Evolutionary conservation across 768 basidiomycete genomes (phyloP).

Genomic region (Pulveroboletus sp.): DNA sequence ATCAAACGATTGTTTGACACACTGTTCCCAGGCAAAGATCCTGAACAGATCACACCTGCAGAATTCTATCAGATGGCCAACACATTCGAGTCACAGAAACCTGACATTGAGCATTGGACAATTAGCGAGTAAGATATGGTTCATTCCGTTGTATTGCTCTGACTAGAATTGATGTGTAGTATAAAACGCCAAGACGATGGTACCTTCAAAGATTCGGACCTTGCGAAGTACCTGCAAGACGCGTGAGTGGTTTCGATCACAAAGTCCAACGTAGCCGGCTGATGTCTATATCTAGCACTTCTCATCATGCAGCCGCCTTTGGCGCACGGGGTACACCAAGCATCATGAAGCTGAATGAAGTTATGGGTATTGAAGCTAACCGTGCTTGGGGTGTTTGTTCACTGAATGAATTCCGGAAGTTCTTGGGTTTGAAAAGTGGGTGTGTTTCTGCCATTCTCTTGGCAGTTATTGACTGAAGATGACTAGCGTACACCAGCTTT

Average conservation of each 20-base stretch:
- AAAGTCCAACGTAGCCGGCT: not conserved
- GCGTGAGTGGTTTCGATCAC: slow-evolving; percentile 45
- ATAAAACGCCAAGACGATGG: slow-evolving; percentile 56
- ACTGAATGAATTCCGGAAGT: slow-evolving; percentile 81
- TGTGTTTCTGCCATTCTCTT: not conserved
- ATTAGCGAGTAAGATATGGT: slow-evolving; percentile 49
- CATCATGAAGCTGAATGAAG: slow-evolving; percentile 72
- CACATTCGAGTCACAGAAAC: slow-evolving; percentile 38
- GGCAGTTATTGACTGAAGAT: not conserved
- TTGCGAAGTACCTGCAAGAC: slow-evolving; percentile 62
- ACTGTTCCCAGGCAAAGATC: slow-evolving; percentile 51
- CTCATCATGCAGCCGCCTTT: slow-evolving; percentile 69
- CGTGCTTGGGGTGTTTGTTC: slow-evolving; percentile 79
- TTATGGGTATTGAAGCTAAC: slow-evolving; percentile 80
- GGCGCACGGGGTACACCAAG: slow-evolving; percentile 72
- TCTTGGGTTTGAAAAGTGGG: slow-evolving; percentile 73
- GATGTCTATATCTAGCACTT: slow-evolving; percentile 48
- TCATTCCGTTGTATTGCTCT: not conserved
- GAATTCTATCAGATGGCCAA: slow-evolving; percentile 52
- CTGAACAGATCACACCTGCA: slow-evolving; percentile 41
- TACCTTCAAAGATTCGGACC: slow-evolving; percentile 63
- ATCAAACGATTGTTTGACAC: slow-evolving; percentile 44
- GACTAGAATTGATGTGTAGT: slow-evolving; percentile 34
- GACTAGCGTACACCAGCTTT: slow-evolving; percentile 62
- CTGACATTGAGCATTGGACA: slow-evolving; percentile 58